Evolutionary conservation across 495 filamentous ascomycete species (phyloP).

Genomic region (Corynascus novoguineensis): DNA sequence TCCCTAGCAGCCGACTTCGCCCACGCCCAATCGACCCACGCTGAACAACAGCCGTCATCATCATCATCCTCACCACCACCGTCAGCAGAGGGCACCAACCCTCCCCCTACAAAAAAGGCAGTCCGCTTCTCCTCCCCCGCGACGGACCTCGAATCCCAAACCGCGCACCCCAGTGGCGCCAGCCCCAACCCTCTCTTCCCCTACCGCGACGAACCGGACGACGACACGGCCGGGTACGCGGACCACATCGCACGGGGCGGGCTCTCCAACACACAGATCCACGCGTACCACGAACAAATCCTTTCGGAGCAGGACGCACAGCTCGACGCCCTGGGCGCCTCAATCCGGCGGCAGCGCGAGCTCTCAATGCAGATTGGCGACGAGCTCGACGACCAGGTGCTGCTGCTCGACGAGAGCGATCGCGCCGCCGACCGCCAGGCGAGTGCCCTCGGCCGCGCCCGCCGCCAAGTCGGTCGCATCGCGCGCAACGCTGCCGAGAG

Average conservation of each 20-base stretch:
- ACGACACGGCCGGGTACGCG: constrained; percentile 50
- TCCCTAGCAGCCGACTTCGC: constrained; percentile 61
- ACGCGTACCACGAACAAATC: constrained; percentile 73
- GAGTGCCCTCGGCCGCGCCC: constrained; percentile 65
- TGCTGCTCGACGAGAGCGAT: constrained; percentile 85
- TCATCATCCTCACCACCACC: constrained; percentile 31
- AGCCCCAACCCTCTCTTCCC: constrained; percentile 57
- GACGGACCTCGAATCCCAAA: constrained; percentile 42
- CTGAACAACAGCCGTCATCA: constrained; percentile 38
- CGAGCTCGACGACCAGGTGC: constrained; percentile 85
- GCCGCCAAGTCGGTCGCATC: constrained; percentile 62
- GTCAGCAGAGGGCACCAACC: constrained; percentile 26
- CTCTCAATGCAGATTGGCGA: constrained; percentile 94
- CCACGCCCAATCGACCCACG: constrained; percentile 46
- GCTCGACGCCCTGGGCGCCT: constrained; percentile 77
- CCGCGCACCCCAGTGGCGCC: constrained; percentile 17
- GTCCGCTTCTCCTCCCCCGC: constrained; percentile 68
- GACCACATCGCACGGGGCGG: constrained; percentile 29
- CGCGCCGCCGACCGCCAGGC: constrained; percentile 75
- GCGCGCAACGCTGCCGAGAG: constrained; percentile 70
- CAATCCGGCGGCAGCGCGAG: constrained; percentile 87
- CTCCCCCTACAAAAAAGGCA: constrained; percentile 53
- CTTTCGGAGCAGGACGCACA: constrained; percentile 86
- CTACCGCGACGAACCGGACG: constrained; percentile 49
- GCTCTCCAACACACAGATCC: constrained; percentile 78